Evolutionary conservation across 257 asterid species (phyloP), one percentile per base, ranked within the genome.

Genomic region (Nicotiana tabacum): DNA sequence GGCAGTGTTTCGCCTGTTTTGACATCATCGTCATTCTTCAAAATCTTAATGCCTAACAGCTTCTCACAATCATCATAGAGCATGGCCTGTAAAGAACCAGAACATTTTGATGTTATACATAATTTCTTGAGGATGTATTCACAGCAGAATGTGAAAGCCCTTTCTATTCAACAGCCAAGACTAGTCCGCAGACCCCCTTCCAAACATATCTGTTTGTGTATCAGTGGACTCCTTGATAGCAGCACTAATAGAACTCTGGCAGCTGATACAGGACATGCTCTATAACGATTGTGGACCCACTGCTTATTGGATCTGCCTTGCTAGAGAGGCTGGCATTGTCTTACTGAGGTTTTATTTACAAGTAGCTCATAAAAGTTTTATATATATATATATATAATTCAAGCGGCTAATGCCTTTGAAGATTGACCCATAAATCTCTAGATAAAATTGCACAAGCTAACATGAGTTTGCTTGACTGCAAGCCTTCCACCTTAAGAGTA

Each of bases 11-110:
- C 95, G 66, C 98, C 98, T 43, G 91, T 67, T 84, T 66, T 82
- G 53, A 96, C 85, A 39, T 85, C 89, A 68, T 90, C 97, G 32
- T 91, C 97, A 82, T 88, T 88, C 92, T 94, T 93, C 85, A 90
- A 85, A 85, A 91, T 93, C 83, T 93, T 93, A 87, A 91, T 90
- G 10, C 88, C 97, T 90, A 96, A 82, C 85, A 90, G 90, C 77
- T 85, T 90, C 82, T 92, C 93, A 82, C 83, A 90, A 33, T 94
- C 99, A 86, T 96, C 98, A 79, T 91, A 96, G 61, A 94, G 90
- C 87, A 87, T 74, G 72, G 90, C 93, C 98, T 96, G 88, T 46
- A 82, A 85, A 77, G 64, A 68, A 77, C 67, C 37, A 68, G 78
- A 56, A 77, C 8, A 7, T 76, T 76, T 46, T 51, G 12, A 56